phyloP scores from a whole-genome alignment of 2,329 filamentous ascomycete genomes.

The Chalaropsis ovoidea region DNA sequence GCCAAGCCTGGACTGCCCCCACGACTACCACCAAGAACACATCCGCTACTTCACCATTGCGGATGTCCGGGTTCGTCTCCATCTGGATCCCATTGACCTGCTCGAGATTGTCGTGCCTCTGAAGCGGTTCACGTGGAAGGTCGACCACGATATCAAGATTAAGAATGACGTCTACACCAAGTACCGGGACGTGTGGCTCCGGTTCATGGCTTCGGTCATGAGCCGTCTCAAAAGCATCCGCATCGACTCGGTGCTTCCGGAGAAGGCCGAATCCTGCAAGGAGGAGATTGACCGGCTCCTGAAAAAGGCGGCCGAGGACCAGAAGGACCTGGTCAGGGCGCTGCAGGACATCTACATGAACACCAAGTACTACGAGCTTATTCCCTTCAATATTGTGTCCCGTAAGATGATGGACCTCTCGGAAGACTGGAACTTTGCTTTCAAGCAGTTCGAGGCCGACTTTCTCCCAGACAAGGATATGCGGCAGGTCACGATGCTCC shows the following conservation, averaged over 20 bases:
- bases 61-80: constrained; percentile 75
- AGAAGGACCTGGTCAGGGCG: constrained; percentile 59
- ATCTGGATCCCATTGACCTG: constrained; percentile 85
- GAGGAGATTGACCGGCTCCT: constrained; percentile 68
- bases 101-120: constrained; percentile 91
- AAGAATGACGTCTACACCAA: constrained; percentile 85
- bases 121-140: constrained; percentile 90
- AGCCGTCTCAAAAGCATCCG: constrained; percentile 77
- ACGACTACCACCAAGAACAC: constrained; percentile 88
- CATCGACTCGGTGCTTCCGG: constrained; percentile 78
- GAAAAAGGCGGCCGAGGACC: constrained; percentile 75
- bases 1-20: constrained; percentile 62
- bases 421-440: constrained; percentile 83
- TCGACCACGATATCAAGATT: constrained; percentile 81
- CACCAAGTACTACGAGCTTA: constrained; percentile 93
- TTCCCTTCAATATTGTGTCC: constrained; percentile 81
- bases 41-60: constrained; percentile 85
- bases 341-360: constrained; percentile 85
- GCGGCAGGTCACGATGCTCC: constrained; percentile 76
- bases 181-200: constrained; percentile 69
- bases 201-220: constrained; percentile 81
- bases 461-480: constrained; percentile 98
- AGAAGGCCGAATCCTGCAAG: constrained; percentile 74
- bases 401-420: constrained; percentile 88
- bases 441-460: constrained; percentile 81